Evolutionary conservation across 2,329 filamentous ascomycete species (phyloP).

Genomic region (Phialophora tarda): DNA sequence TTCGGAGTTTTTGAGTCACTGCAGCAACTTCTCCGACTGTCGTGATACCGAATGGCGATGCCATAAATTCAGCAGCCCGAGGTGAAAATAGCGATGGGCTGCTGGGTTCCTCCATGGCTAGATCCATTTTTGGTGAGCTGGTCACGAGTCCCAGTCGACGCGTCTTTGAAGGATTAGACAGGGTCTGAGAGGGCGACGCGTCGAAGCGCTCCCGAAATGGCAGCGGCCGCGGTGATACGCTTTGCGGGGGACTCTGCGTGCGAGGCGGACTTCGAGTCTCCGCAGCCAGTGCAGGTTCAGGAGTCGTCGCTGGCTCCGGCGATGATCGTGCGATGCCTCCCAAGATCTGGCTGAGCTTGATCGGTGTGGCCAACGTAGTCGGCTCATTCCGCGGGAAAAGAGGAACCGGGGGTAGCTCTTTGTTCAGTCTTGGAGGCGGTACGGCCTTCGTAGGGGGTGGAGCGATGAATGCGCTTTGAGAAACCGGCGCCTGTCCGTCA

Average conservation of each 20-base stretch:
- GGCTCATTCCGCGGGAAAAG: slow-evolving; percentile 33
- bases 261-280: slow-evolving; percentile 14
- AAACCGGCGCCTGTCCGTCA: slow-evolving; percentile 16
- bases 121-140: slow-evolving; percentile 44
- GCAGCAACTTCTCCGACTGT: slow-evolving; percentile 45
- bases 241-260: slow-evolving; percentile 18
- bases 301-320: slow-evolving; percentile 6
- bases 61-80: slow-evolving; percentile 51
- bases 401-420: slow-evolving; percentile 39
- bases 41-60: slow-evolving; percentile 47
- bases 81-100: slow-evolving; percentile 52
- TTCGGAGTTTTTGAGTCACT: background rate
- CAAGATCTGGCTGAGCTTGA: slow-evolving; percentile 26
- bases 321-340: slow-evolving; percentile 20
- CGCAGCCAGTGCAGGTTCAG: background rate
- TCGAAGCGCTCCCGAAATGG: slow-evolving; percentile 39
- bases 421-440: slow-evolving; percentile 28
- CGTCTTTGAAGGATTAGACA: slow-evolving; percentile 37
- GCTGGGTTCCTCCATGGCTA: slow-evolving; percentile 49
- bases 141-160: slow-evolving; percentile 36
- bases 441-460: slow-evolving; percentile 4
- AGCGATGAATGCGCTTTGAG: background rate
- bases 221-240: slow-evolving; percentile 37
- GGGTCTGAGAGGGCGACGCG: slow-evolving; percentile 22
- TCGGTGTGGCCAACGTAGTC: slow-evolving; percentile 21